Percentiles rank a stretch among this genome's conserved stretches.
These are phyloP conservation scores for Podila epigama DNA, from an alignment of 192 early-diverging fungal genomes.

Conservation along the genomic window DNA sequence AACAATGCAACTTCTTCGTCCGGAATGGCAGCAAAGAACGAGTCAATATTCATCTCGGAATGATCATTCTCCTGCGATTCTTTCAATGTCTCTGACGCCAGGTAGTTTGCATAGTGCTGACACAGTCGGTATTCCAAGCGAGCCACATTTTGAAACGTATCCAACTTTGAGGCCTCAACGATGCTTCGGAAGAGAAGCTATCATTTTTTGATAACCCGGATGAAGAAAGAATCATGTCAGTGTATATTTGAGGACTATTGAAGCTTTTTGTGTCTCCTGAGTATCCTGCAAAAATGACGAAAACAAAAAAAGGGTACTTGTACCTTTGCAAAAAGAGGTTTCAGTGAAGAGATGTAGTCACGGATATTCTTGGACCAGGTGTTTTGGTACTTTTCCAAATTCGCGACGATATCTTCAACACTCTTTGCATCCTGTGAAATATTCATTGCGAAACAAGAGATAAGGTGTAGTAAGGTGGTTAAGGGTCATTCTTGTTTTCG, in stretches of 20 bases:
- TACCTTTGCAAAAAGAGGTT: constrained; percentile 50
- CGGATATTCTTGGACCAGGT: constrained; percentile 53
- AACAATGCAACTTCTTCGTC: constrained; percentile 18
- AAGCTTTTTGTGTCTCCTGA: too few relatives aligned
- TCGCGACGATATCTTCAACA: constrained; percentile 29
- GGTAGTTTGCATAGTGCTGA: constrained; percentile 14
- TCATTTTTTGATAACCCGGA: neutral
- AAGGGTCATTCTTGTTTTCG: too few relatives aligned
- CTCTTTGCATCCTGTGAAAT: constrained; percentile 23
- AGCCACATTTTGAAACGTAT: constrained; percentile 10
- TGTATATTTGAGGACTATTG: too few relatives aligned
- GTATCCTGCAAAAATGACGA: too few relatives aligned
- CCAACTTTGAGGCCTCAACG: constrained; percentile 7
- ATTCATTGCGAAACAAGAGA: neutral
- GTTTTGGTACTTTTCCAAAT: constrained; percentile 43
- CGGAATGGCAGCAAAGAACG: constrained; percentile 20
- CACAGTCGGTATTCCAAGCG: constrained; percentile 23
- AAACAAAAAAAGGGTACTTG: neutral
- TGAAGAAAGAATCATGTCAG: too few relatives aligned
- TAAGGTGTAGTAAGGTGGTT: neutral
- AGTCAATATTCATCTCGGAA: neutral
- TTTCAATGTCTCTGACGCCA: neutral
- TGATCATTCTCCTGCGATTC: neutral
- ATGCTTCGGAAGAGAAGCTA: constrained; percentile 34
- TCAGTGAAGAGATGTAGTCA: constrained; percentile 40